These are phyloP conservation scores for Coelastrella sp. DNA, from an alignment of 139 green algal species.

Conservation along the genomic window DNA sequence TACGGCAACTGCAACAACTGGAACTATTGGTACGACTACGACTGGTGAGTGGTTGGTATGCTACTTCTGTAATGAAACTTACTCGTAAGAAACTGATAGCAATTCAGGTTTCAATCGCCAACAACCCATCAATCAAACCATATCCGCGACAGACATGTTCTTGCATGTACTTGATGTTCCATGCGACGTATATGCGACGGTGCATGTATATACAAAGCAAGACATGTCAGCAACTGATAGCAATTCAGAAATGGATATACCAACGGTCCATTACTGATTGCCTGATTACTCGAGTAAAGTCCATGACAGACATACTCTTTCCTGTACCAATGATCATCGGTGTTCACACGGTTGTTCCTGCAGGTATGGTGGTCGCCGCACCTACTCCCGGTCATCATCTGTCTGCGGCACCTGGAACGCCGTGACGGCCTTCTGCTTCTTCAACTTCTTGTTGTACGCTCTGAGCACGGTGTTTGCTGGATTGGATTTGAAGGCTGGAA, in stretches of 20 bases:
- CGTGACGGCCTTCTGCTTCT: not conserved
- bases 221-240: not conserved
- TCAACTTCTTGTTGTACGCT: not conserved
- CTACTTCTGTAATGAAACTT: not conserved
- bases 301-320: too few species aligned
- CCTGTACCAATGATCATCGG: not conserved
- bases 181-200: too few species aligned
- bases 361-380: not conserved
- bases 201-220: not conserved
- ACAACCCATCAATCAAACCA: too few species aligned
- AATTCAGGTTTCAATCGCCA: too few species aligned
- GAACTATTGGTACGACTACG: not conserved
- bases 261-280: not conserved
- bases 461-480: not conserved
- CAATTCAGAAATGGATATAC: not conserved
- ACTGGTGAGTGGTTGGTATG: too few species aligned
- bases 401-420: not conserved
- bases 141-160: too few species aligned
- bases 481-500: not conserved
- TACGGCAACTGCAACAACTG: not conserved
- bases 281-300: too few species aligned
- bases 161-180: too few species aligned
- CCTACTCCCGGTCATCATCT: not conserved
- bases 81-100: not conserved
- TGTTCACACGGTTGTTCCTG: not conserved